phyloP scores from a whole-genome alignment of 129 eudicot species.

The Artemisia argyi region DNA sequence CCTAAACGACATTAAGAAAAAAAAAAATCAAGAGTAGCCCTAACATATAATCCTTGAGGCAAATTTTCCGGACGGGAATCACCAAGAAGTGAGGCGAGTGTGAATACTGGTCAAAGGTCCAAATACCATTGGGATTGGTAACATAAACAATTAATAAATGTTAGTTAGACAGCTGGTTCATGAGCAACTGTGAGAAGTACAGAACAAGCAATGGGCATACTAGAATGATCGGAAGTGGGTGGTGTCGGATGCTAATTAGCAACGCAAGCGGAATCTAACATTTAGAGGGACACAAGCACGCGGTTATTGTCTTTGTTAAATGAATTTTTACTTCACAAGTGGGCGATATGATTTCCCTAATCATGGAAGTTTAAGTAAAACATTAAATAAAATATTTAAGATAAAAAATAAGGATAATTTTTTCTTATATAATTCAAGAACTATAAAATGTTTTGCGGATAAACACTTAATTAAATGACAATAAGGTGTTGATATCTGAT shows the following conservation, averaged over 20 bases:
- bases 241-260: constrained; percentile 12
- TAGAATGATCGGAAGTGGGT: constrained; percentile 3
- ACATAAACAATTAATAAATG: not conserved
- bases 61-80: constrained; percentile 10
- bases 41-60: not conserved
- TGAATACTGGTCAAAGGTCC: constrained; percentile 10
- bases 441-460: too few relatives aligned
- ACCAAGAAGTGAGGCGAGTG: constrained; percentile 19
- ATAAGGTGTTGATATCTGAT: too few relatives aligned
- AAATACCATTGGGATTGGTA: not conserved
- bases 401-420: too few relatives aligned
- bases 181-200: constrained; percentile 20
- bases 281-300: too few relatives aligned
- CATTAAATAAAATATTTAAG: too few relatives aligned
- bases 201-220: constrained; percentile 23
- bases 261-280: not conserved
- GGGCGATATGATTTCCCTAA: too few relatives aligned
- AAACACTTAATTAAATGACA: too few relatives aligned
- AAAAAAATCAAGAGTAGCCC: too few relatives aligned
- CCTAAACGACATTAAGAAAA: too few relatives aligned
- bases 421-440: too few relatives aligned
- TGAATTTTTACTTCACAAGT: too few relatives aligned
- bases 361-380: too few relatives aligned
- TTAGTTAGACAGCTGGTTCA: constrained; percentile 2
- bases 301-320: not conserved